Evolutionary conservation across 139 green algal species (phyloP), one percentile per base, ranked within the genome.

Genomic region (Tetraselmis chui): DNA sequence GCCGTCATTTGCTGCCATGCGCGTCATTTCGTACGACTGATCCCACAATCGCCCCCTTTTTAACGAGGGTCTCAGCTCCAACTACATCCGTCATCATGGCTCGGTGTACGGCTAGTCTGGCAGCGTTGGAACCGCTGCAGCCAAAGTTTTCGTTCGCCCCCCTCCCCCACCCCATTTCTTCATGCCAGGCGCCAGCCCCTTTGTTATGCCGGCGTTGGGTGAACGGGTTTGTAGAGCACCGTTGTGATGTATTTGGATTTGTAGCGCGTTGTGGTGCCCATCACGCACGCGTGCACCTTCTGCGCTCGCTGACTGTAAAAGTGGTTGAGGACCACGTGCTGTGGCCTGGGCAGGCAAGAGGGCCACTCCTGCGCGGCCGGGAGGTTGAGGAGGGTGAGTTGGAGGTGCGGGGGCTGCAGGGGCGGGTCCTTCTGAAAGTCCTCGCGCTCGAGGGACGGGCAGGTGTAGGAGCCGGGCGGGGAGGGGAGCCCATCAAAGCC

Each of bases 241-340:
- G 94, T 93, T 0, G 97, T 99, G 31, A 99, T 92, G 85, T 99
- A 99, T 84, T 99, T 99, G 74, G 88, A 94, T 83, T 93, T 93
- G 89, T 98, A 98, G 2, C 97, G 88, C 83, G 89, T 85, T 23
- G 97, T 99, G 2, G 91, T 95, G 30, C 97, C 97, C 2, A 99
- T 80, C 59, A 98, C 94, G 26, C 95, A 82, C 29, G 92, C 92
- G 81, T 94, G 92, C 23, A 32, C 79, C 76, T 2, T 23, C n/a
- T 28, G 11, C 2, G 2, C 2, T 2, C 58, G 67, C 83, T 97
- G 94, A 59, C 93, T 89, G 86, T 98, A 99, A 18, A 96, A 82
- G 87, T 99, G 97, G 88, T 97, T 98, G 23, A 99, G 90, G 67
- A 99, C 95, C 26, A 99, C 97, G 85, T 99, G 97, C 91, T 98